Evolutionary conservation across 2,329 filamentous ascomycete genomes (phyloP).

Genomic region (Trichoderma pleuroti): DNA sequence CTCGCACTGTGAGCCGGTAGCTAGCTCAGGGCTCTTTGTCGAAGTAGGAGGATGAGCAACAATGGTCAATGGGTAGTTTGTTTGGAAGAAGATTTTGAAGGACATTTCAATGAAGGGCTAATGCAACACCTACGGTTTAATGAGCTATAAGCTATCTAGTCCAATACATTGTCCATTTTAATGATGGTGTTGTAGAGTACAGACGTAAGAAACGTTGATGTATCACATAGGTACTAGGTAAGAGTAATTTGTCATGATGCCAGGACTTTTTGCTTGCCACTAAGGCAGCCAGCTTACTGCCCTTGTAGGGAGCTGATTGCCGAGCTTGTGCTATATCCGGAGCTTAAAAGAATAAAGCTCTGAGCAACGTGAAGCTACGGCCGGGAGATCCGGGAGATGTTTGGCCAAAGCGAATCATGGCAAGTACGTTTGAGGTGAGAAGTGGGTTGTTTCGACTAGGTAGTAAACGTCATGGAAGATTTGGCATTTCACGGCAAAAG

Average conservation of each 20-base stretch:
- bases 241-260: not conserved
- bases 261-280: not conserved
- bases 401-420: not conserved
- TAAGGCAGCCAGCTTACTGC: not conserved
- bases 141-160: not conserved
- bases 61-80: not conserved
- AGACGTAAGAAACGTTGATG: not conserved
- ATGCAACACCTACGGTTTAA: not conserved
- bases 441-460: not conserved
- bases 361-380: not conserved
- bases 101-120: not conserved
- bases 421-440: not conserved
- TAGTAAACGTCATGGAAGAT: not conserved
- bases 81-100: not conserved
- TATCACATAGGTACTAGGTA: too few species aligned
- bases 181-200: not conserved
- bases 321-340: not conserved
- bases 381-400: not conserved
- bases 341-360: not conserved
- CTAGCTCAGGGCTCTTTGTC: not conserved
- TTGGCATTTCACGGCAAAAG: not conserved
- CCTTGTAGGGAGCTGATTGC: not conserved
- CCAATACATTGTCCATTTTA: not conserved
- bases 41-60: not conserved
- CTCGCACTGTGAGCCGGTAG: too few species aligned